phyloP scores from a whole-genome alignment of 768 basidiomycete genomes.

The Lactarius deliciosus region DNA sequence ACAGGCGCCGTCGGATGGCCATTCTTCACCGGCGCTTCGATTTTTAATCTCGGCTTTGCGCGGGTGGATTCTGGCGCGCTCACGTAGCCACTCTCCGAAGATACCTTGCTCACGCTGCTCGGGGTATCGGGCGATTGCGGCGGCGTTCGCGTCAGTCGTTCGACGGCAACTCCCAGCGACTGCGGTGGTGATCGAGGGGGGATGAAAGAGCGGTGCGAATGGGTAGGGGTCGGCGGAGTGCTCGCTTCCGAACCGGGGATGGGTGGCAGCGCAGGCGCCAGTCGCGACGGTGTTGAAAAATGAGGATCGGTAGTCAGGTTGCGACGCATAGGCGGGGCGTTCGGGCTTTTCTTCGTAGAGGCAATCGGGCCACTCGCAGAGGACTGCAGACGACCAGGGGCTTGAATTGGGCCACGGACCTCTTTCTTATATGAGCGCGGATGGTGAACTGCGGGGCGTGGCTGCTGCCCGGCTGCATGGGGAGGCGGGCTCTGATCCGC shows the following conservation, averaged over 20 bases:
- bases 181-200: conserved; percentile 61
- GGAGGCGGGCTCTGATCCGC: conserved; percentile 28
- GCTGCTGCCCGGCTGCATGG: conserved; percentile 6
- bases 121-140: conserved; percentile 19
- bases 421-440: conserved; percentile 22
- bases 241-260: conserved; percentile 61
- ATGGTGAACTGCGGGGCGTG: conserved; percentile 11
- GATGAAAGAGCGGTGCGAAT: conserved; percentile 45
- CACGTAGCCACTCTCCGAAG: conserved; percentile 29
- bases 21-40: conserved; percentile 8
- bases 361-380: conserved; percentile 12
- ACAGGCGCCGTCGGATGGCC: background rate
- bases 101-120: conserved; percentile 17
- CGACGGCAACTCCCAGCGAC: conserved; percentile 69
- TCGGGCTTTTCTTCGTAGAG: conserved; percentile 14
- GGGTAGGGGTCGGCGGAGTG: conserved; percentile 50
- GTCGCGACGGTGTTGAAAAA: conserved; percentile 29
- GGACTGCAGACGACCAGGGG: conserved; percentile 16
- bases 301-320: conserved; percentile 22
- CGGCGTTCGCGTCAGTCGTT: conserved; percentile 49
- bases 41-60: conserved; percentile 11
- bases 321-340: conserved; percentile 22
- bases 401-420: background rate
- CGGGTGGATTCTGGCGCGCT: conserved; percentile 20
- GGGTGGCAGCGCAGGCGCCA: conserved; percentile 34